Conservation (phyloP, 2,329 filamentous ascomycete species). For the Elsinoe ampelina region DNA sequence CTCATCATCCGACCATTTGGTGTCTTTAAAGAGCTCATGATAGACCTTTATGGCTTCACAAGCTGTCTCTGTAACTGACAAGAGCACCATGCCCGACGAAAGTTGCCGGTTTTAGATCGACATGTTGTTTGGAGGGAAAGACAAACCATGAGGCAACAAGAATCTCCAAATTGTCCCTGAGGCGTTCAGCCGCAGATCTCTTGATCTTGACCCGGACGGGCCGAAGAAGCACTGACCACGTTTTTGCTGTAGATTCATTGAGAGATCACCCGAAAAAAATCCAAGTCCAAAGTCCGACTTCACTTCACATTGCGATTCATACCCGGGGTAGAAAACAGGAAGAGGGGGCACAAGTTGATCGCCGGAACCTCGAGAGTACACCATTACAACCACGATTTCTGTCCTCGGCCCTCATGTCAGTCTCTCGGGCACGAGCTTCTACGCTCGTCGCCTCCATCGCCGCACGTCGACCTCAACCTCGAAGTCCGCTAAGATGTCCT, state of each 20-base stretch:
- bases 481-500: slow-evolving; percentile 22
- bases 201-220: background rate
- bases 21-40: background rate
- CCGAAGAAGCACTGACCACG: slow-evolving; percentile 9
- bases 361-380: background rate
- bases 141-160: background rate
- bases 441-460: slow-evolving; percentile 26
- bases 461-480: slow-evolving; percentile 17
- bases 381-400: background rate
- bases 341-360: background rate
- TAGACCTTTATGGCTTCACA: slow-evolving; percentile 49
- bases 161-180: background rate
- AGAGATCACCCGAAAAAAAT: slow-evolving; percentile 7
- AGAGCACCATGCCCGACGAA: slow-evolving; percentile 56
- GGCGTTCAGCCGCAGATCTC: slow-evolving; percentile 4
- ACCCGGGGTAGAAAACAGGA: background rate
- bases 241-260: background rate
- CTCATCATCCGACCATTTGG: slow-evolving; percentile 27
- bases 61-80: slow-evolving; percentile 64
- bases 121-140: background rate
- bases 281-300: background rate
- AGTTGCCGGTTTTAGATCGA: background rate
- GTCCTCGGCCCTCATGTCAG: slow-evolving; percentile 22
- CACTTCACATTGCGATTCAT: slow-evolving; percentile 1
- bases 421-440: slow-evolving; percentile 25